Percentiles rank a stretch among this genome's conserved stretches.
Conservation (phyloP, 768 basidiomycete species). For the Hemileccinum rubropunctum region DNA sequence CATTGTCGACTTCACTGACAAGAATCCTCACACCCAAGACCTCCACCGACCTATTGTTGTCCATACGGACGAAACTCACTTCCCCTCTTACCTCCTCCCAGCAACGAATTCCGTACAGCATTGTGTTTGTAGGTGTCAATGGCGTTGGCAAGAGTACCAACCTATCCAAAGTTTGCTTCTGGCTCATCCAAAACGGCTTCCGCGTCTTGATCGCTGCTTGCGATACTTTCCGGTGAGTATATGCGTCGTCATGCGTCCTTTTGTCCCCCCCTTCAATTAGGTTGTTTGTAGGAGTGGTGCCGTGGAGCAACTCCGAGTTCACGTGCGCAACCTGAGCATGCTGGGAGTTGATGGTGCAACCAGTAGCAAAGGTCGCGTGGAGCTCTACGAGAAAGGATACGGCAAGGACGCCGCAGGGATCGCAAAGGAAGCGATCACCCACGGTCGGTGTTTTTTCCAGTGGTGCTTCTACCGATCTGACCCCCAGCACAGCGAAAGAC, state of each 20-base stretch:
- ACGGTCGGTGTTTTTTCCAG: constrained; percentile 53
- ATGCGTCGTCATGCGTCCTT: neutral
- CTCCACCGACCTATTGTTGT: constrained; percentile 92
- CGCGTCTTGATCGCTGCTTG: constrained; percentile 96
- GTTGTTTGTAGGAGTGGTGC: constrained; percentile 72
- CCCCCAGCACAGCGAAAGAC: constrained; percentile 61
- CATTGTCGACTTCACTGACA: constrained; percentile 84
- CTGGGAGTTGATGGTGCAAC: constrained; percentile 67
- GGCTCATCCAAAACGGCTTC: constrained; percentile 94
- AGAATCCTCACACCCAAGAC: constrained; percentile 95
- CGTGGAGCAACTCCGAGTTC: constrained; percentile 95
- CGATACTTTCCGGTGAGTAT: constrained; percentile 84
- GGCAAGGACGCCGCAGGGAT: constrained; percentile 99
- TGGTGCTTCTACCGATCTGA: neutral
- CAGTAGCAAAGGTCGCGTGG: constrained; percentile 75
- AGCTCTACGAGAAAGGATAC: constrained; percentile 94
- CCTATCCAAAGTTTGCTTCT: constrained; percentile 97
- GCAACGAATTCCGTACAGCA: constrained; percentile 82
- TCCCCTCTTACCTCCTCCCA: constrained; percentile 71
- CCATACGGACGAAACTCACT: constrained; percentile 85
- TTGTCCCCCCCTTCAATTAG: neutral
- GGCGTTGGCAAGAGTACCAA: constrained; percentile 99
- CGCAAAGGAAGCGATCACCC: constrained; percentile 89
- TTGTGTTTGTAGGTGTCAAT: constrained; percentile 97
- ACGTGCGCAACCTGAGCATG: constrained; percentile 91